These are phyloP conservation scores for Venturia aucupariae DNA, from an alignment of 2,329 filamentous ascomycete genomes.

Conservation along the genomic window DNA sequence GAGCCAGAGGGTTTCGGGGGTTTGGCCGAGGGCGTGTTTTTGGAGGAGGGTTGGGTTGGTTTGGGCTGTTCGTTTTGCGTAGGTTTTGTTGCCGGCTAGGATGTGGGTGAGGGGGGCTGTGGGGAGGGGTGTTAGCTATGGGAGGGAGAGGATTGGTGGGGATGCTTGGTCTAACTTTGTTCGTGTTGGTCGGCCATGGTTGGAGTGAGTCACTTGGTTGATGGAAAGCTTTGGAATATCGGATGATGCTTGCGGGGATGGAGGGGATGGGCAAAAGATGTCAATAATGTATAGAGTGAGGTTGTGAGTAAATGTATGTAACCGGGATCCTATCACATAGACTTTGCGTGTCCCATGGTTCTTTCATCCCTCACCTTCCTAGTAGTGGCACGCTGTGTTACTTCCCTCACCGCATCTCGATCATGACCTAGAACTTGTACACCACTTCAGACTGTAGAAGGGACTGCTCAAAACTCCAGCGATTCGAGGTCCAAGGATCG, in stretches of 20 bases:
- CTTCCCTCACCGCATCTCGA: background rate
- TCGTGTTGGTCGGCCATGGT: background rate
- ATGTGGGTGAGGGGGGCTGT: slow-evolving; percentile 52
- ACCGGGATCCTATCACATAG: background rate
- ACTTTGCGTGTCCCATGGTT: background rate
- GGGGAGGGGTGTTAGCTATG: too few relatives aligned
- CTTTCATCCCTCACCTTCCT: too few relatives aligned
- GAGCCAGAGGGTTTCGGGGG: slow-evolving; percentile 65
- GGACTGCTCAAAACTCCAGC: background rate
- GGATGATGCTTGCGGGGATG: background rate
- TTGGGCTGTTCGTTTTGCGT: slow-evolving; percentile 55
- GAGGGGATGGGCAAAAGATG: background rate
- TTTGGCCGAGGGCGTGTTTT: slow-evolving; percentile 57
- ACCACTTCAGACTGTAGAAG: background rate
- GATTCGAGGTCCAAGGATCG: background rate
- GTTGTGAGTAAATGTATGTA: background rate
- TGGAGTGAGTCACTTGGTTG: background rate
- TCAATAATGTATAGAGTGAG: background rate
- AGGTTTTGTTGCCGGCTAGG: slow-evolving; percentile 60
- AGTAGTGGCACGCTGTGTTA: background rate
- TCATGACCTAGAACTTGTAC: background rate
- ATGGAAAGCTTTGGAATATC: background rate
- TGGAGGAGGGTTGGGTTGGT: slow-evolving; percentile 64
- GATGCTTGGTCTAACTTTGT: background rate
- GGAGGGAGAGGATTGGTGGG: too few relatives aligned